A percentile compares a stretch with the other conserved stretches of the same genome.
These are phyloP conservation scores for Fennellomyces sp. DNA, from an alignment of 371 early-diverging fungal genomes.

Conservation along the genomic window DNA sequence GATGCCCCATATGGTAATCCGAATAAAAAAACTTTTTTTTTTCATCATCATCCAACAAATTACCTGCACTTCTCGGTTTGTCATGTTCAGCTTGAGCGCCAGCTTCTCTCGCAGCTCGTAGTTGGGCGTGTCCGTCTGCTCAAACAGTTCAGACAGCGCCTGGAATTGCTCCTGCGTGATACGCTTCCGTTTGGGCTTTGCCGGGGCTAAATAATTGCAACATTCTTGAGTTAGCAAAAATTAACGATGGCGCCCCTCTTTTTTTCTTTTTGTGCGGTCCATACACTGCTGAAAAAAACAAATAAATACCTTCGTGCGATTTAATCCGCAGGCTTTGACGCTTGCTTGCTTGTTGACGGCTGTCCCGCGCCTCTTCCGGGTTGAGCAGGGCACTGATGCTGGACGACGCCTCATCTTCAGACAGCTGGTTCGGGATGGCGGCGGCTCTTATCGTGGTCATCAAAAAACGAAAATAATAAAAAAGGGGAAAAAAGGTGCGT, in stretches of 20 bases:
- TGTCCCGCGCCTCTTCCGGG: conserved; percentile 11
- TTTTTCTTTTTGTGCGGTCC: not conserved
- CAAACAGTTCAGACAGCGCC: conserved; percentile 68
- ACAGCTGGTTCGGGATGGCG: conserved; percentile 1
- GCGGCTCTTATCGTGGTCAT: conserved; percentile 5
- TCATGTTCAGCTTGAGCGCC: conserved; percentile 87
- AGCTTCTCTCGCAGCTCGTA: conserved; percentile 84
- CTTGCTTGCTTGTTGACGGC: conserved; percentile 8
- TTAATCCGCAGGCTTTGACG: conserved; percentile 35
- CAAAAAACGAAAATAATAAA: not conserved
- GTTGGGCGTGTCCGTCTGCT: conserved; percentile 85
- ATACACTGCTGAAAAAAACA: conserved; percentile 10
- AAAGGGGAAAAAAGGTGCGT: conserved; percentile 3
- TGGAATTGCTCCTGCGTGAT: conserved; percentile 76
- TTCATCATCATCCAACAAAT: conserved; percentile 5
- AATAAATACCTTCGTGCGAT: conserved; percentile 40
- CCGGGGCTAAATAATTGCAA: conserved; percentile 6
- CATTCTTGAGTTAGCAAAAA: too few relatives aligned
- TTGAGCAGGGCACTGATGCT: conserved; percentile 16
- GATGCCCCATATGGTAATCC: conserved; percentile 27
- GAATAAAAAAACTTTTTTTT: conserved; percentile 22
- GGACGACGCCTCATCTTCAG: conserved; percentile 12
- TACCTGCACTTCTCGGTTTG: conserved; percentile 92
- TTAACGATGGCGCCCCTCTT: too few relatives aligned
- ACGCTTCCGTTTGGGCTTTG: conserved; percentile 73